Percentiles rank a stretch among this genome's conserved stretches.
These are phyloP conservation scores for Keithomyces neogunnii DNA, from an alignment of 2,329 filamentous ascomycete species.

Conservation along the genomic window DNA sequence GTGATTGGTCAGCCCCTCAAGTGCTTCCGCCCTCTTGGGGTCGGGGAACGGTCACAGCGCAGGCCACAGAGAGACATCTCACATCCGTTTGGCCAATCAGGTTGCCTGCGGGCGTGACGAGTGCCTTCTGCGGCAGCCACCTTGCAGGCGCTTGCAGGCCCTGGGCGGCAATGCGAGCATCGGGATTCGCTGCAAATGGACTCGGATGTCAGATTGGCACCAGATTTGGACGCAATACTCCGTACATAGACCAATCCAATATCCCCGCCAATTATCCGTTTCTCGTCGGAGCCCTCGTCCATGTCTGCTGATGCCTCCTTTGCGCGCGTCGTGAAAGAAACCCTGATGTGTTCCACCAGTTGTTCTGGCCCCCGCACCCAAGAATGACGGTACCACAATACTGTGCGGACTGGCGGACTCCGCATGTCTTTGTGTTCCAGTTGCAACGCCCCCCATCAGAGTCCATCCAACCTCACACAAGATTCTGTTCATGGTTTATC, in stretches of 20 bases:
- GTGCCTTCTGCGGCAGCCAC: constrained; percentile 7
- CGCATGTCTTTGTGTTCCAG: background rate
- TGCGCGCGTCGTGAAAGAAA: background rate
- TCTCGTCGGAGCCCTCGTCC: no score
- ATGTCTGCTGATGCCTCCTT: background rate
- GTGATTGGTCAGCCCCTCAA: background rate
- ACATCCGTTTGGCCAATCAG: constrained; percentile 27
- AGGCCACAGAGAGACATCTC: background rate
- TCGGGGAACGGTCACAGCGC: background rate
- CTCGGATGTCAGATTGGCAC: background rate
- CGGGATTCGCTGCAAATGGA: constrained; percentile 19
- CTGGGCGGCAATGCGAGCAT: constrained; percentile 34
- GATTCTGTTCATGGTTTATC: no score
- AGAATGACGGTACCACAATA: no score
- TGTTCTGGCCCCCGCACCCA: background rate
- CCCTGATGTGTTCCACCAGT: background rate
- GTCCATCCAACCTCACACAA: background rate
- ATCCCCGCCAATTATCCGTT: no score
- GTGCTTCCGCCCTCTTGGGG: background rate
- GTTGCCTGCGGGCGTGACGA: constrained; percentile 25
- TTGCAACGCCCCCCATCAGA: background rate
- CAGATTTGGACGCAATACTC: background rate
- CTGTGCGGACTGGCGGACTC: background rate
- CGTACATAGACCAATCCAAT: background rate
- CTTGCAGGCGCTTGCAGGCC: constrained; percentile 26